Evolutionary conservation across 2,329 filamentous ascomycete species (phyloP).

Genomic region (Cladosporium sp.): DNA sequence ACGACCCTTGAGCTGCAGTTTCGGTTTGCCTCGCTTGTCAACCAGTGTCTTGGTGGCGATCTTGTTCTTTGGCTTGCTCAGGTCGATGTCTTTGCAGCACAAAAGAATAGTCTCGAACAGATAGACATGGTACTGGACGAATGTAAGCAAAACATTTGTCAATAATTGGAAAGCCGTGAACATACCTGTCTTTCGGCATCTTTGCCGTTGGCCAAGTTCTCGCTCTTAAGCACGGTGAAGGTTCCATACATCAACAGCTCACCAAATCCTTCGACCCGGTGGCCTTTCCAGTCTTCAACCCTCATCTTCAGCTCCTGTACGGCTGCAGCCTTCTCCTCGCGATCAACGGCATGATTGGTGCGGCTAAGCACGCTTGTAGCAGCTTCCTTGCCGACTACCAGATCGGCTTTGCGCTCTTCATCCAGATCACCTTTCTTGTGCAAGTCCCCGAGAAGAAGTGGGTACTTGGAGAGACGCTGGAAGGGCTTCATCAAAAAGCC

Average conservation of each 20-base stretch:
- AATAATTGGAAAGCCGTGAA: slow-evolving; percentile 16
- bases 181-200: slow-evolving; percentile 86
- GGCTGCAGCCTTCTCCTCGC: slow-evolving; percentile 77
- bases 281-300: slow-evolving; percentile 96
- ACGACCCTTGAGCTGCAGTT: slow-evolving; percentile 85
- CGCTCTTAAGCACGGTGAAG: slow-evolving; percentile 76
- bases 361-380: slow-evolving; percentile 76
- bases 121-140: slow-evolving; percentile 82
- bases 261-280: slow-evolving; percentile 86
- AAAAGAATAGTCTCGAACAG: slow-evolving; percentile 92
- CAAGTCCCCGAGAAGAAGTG: slow-evolving; percentile 80
- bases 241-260: slow-evolving; percentile 82
- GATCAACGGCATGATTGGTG: slow-evolving; percentile 87
- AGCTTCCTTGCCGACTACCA: slow-evolving; percentile 71
- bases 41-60: slow-evolving; percentile 66
- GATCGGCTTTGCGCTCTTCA: slow-evolving; percentile 64
- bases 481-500: slow-evolving; percentile 95
- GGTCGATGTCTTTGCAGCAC: slow-evolving; percentile 91
- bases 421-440: slow-evolving; percentile 76
- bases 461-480: slow-evolving; percentile 92
- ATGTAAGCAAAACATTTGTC: slow-evolving; percentile 12
- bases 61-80: slow-evolving; percentile 71
- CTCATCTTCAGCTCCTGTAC: slow-evolving; percentile 73
- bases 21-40: slow-evolving; percentile 68
- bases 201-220: slow-evolving; percentile 47